A percentile compares a stretch with the other conserved stretches of the same genome.
phyloP scores from a whole-genome alignment of 805 yeast genomes.

The Ogataea neopini region DNA sequence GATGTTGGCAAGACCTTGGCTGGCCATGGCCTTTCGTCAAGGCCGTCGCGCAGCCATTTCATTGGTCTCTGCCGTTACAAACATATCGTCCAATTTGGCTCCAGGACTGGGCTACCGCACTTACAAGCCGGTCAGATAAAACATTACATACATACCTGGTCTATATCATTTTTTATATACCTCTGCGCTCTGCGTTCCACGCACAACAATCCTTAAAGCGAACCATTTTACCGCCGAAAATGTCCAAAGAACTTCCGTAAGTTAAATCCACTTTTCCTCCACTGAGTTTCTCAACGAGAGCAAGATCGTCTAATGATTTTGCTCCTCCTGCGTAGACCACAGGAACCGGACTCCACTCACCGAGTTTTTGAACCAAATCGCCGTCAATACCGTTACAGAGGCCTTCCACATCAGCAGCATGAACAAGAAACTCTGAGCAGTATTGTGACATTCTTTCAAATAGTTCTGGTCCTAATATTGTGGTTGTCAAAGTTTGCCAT shows the following conservation, averaged over 20 bases:
- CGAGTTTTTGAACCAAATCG: conserved; percentile 66
- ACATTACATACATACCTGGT: not conserved
- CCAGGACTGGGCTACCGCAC: conserved; percentile 4
- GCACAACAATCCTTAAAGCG: conserved; percentile 69
- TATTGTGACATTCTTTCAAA: conserved; percentile 56
- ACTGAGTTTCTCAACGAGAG: conserved; percentile 65
- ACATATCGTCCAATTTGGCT: conserved; percentile 11
- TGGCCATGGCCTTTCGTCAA: conserved; percentile 24
- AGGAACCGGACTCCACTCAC: conserved; percentile 76
- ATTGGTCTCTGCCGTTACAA: conserved; percentile 17
- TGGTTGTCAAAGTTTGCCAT: conserved; percentile 89
- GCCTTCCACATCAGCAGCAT: conserved; percentile 99
- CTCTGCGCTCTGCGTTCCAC: conserved; percentile 57
- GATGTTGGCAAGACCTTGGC: conserved; percentile 38
- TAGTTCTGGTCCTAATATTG: conserved; percentile 53
- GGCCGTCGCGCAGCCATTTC: conserved; percentile 29
- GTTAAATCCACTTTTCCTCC: conserved; percentile 87
- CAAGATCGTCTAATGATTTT: conserved; percentile 65
- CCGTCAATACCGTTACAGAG: conserved; percentile 91
- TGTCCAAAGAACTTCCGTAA: conserved; percentile 89
- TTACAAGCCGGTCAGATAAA: conserved; percentile 10
- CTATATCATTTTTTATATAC: not conserved
- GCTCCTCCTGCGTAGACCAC: conserved; percentile 99
- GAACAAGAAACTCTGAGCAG: conserved; percentile 87
- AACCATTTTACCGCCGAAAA: conserved; percentile 88